These are phyloP conservation scores for Scheffersomyces parashehatae DNA, from an alignment of 1,139 yeast genomes.

Conservation along the genomic window DNA sequence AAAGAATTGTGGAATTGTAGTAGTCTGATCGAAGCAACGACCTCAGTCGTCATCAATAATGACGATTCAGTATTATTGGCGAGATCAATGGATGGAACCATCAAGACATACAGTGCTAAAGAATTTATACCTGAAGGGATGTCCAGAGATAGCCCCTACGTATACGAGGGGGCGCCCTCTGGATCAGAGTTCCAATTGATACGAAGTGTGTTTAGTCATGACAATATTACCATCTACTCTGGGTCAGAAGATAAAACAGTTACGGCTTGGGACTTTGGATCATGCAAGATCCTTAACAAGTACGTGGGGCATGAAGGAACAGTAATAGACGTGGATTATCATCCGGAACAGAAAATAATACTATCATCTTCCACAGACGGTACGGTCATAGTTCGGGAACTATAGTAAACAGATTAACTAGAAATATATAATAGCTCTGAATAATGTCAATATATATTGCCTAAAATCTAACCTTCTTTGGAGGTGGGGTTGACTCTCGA, in stretches of 20 bases:
- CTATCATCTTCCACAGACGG: conserved; percentile 54
- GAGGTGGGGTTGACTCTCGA: background rate
- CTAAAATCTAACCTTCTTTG: conserved; percentile 27
- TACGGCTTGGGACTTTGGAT: conserved; percentile 61
- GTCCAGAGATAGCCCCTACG: conserved; percentile 41
- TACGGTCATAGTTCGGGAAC: conserved; percentile 43
- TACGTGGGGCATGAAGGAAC: conserved; percentile 62
- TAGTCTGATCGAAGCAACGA: conserved; percentile 52
- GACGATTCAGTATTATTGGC: conserved; percentile 54
- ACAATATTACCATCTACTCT: conserved; percentile 41
- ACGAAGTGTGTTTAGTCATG: conserved; percentile 47
- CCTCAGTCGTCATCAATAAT: conserved; percentile 52
- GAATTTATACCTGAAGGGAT: conserved; percentile 38
- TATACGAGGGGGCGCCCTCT: conserved; percentile 61
- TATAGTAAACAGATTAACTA: conserved; percentile 7
- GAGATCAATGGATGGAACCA: conserved; percentile 57
- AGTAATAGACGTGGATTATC: conserved; percentile 59
- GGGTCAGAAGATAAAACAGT: conserved; percentile 66
- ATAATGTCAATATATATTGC: background rate
- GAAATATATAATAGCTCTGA: background rate
- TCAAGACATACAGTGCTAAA: conserved; percentile 58
- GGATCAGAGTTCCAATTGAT: conserved; percentile 56
- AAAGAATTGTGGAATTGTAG: conserved; percentile 46
- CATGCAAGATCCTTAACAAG: conserved; percentile 49
- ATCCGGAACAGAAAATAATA: conserved; percentile 37